Base-by-base conservation (phyloP, 2,329 filamentous ascomycete genomes). In the Fusarium azukiicola region DNA sequence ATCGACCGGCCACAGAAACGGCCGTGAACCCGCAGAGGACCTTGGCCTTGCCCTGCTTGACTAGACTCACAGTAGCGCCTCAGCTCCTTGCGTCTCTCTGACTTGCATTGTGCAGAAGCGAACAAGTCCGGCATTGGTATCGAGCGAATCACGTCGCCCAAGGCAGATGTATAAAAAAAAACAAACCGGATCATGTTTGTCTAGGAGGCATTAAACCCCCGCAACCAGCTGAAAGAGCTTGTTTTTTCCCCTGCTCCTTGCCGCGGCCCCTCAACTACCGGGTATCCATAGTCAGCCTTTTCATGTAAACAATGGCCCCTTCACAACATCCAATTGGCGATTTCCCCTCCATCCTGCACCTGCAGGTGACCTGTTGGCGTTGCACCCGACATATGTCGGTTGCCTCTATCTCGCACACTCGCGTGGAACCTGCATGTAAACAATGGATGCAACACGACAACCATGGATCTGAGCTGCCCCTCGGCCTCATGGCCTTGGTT, bases 61-160 rank as follows among this genome's bases (percentile, higher is more conserved):
- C 75, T 75, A 58, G 32, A 58, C 40, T 32, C 40, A 58, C 54
- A 32, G 38, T 58, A 66, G 76, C 73, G 67, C 74, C 56, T 64
- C 27, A 70, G 42, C 74, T 81, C 64, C 78, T 76, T 81, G 76
- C 80, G 72, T 79, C 69, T 64, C 36, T 75, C 64, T 81, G 69
- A 76, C 78, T 73, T 82, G 80, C 80, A 81, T 82, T 32, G 78
- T 82, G 80, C 80, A 79, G 75, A 69, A 69, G 61, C 42, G 46
- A 74, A 46, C 74, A 74, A 75, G 61, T 27, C 72, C 46, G 67
- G 66, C 50, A 23, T 64, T 75, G 75, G 70, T 54, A 73, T 78
- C 63, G 71, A 76, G 77, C 77, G 77, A 79, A 80, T 78, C 67
- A 67, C 40, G 36, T 38, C 49, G 54, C 66, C 77, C 63, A 32